Evolutionary conservation across 805 yeast genomes (phyloP).

Genomic region (Saccharomycopsis olivae): DNA sequence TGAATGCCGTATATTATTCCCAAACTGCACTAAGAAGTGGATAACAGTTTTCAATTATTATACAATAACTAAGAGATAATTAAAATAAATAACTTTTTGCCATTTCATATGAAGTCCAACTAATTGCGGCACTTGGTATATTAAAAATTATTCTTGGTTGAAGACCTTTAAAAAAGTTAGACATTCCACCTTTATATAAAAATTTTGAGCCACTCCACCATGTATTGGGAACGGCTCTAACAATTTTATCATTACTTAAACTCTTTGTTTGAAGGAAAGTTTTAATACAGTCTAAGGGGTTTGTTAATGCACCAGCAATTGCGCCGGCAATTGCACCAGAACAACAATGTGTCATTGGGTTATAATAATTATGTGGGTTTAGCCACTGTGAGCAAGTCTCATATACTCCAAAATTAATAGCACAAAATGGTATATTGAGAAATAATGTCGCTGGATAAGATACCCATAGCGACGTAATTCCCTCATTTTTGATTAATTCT

Average conservation of each 20-base stretch:
- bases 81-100: conserved; percentile 57
- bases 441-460: conserved; percentile 91
- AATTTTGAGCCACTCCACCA: conserved; percentile 4
- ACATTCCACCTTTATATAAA: conserved; percentile 32
- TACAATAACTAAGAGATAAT: no score
- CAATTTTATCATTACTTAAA: conserved; percentile 9
- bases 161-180: conserved; percentile 74
- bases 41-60: no score
- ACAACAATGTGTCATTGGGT: conserved; percentile 85
- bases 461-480: conserved; percentile 72
- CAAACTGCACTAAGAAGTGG: no score
- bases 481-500: conserved; percentile 49
- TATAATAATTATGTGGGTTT: conserved; percentile 70
- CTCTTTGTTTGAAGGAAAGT: conserved; percentile 69
- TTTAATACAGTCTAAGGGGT: conserved; percentile 89
- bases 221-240: conserved; percentile 1
- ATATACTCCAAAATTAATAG: conserved; percentile 85
- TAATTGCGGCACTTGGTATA: conserved; percentile 92
- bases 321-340: conserved; percentile 95
- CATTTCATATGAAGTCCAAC: conserved; percentile 98
- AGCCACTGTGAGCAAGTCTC: conserved; percentile 70
- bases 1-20: no score
- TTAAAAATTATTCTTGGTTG: conserved; percentile 86
- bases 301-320: conserved; percentile 86
- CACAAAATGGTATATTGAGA: conserved; percentile 91